Percentiles rank a stretch among this genome's conserved stretches.
These are phyloP conservation scores for Coprinopsis strossmayeri DNA, from an alignment of 768 basidiomycete genomes.

Conservation along the genomic window DNA sequence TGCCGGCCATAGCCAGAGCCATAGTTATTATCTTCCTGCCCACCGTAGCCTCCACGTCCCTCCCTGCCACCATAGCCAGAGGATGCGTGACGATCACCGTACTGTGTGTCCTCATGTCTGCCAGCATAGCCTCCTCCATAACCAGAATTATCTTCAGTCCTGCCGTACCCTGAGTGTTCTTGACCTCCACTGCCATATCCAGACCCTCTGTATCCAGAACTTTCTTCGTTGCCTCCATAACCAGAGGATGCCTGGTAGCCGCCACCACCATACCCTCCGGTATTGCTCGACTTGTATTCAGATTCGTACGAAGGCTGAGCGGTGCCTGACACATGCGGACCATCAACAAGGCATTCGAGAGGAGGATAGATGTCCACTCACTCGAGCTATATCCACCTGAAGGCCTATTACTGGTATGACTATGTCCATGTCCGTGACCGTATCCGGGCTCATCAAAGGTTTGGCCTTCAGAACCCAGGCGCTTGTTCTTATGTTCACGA, in stretches of 20 bases:
- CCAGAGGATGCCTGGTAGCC: neutral
- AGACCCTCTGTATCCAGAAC: no score
- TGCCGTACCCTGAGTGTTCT: neutral
- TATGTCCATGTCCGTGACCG: conserved; percentile 20
- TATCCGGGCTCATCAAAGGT: conserved; percentile 31
- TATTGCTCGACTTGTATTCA: neutral
- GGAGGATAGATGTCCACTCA: no score
- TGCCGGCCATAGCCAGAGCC: conserved; percentile 1
- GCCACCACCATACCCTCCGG: conserved; percentile 9
- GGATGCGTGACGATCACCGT: no score
- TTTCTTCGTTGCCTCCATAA: neutral
- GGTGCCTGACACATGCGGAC: neutral
- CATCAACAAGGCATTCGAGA: no score
- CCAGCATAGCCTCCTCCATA: neutral
- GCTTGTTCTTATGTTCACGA: conserved; percentile 49
- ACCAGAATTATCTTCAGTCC: neutral
- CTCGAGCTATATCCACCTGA: no score
- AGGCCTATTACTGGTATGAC: neutral
- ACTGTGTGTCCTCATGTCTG: neutral
- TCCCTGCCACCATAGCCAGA: neutral
- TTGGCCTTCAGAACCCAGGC: conserved; percentile 41
- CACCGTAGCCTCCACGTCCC: conserved; percentile 1
- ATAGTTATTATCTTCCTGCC: conserved; percentile 3
- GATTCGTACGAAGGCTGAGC: neutral
- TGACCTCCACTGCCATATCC: neutral